phyloP scores from a whole-genome alignment of 305 asterid genomes.

The Solanum chacoense region DNA sequence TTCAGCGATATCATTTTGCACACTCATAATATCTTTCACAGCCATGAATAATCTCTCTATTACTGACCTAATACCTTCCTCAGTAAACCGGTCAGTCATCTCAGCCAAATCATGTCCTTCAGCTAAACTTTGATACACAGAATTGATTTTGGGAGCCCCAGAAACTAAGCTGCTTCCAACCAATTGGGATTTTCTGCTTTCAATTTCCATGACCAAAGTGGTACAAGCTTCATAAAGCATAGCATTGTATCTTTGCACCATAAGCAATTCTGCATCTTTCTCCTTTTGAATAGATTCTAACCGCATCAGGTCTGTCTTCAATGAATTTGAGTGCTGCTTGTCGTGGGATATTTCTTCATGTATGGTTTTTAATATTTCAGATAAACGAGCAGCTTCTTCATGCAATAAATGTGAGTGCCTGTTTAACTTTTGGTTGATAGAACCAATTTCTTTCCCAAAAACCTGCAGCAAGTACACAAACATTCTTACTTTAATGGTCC shows the following conservation, averaged over 20 bases:
- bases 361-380: conserved; percentile 38
- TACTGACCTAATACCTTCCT: conserved; percentile 39
- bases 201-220: conserved; percentile 49
- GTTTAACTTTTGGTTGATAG: conserved; percentile 44
- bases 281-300: conserved; percentile 44
- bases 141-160: conserved; percentile 25
- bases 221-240: conserved; percentile 57
- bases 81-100: conserved; percentile 22
- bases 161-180: conserved; percentile 29
- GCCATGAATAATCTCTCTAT: conserved; percentile 36
- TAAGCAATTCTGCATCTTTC: conserved; percentile 56
- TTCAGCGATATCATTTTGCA: conserved; percentile 50
- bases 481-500: not conserved
- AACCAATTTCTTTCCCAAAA: conserved; percentile 34
- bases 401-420: conserved; percentile 41
- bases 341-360: conserved; percentile 41
- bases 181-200: conserved; percentile 37
- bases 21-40: conserved; percentile 47
- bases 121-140: conserved; percentile 19
- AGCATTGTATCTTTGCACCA: conserved; percentile 33
- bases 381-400: conserved; percentile 47
- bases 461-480: conserved; percentile 37
- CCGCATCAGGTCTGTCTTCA: conserved; percentile 36
- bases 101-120: conserved; percentile 17
- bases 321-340: conserved; percentile 40